These are phyloP conservation scores for Debaryomyces hansenii DNA, from an alignment of 805 yeast genomes.

Conservation along the genomic window DNA sequence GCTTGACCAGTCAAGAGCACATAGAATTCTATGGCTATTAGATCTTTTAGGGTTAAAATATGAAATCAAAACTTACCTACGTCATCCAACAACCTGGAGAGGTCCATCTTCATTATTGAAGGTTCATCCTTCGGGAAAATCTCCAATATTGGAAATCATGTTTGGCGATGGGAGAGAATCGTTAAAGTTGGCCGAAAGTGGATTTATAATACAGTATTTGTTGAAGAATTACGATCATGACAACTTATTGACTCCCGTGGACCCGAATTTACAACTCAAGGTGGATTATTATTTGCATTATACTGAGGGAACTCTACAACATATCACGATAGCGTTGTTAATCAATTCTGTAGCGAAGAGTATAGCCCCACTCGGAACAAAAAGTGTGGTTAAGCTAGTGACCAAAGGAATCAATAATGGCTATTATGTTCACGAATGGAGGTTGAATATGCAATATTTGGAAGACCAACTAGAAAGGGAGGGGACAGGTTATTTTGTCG, in stretches of 20 bases:
- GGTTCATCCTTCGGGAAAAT: slow-evolving; percentile 62
- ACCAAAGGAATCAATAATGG: slow-evolving; percentile 47
- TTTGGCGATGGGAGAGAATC: slow-evolving; percentile 36
- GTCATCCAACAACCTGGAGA: slow-evolving; percentile 47
- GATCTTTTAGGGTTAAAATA: slow-evolving; percentile 59
- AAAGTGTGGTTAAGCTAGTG: slow-evolving; percentile 42
- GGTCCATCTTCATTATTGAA: slow-evolving; percentile 48
- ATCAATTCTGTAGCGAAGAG: slow-evolving; percentile 42
- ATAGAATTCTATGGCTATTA: slow-evolving; percentile 63
- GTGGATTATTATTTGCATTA: slow-evolving; percentile 58
- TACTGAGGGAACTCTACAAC: slow-evolving; percentile 63
- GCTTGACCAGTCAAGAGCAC: slow-evolving; percentile 59
- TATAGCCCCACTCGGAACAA: slow-evolving; percentile 49
- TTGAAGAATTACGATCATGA: slow-evolving; percentile 34
- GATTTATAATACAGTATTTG: slow-evolving; percentile 39
- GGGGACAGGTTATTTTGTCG: slow-evolving; percentile 39
- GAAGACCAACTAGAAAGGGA: slow-evolving; percentile 21
- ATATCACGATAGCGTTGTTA: slow-evolving; percentile 39
- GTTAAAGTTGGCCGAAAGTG: slow-evolving; percentile 37
- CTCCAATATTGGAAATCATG: slow-evolving; percentile 54
- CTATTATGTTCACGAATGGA: slow-evolving; percentile 50
- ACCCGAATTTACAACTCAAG: slow-evolving; percentile 38
- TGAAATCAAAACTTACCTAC: slow-evolving; percentile 50
- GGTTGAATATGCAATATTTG: slow-evolving; percentile 29
- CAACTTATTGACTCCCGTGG: slow-evolving; percentile 22